Base-by-base conservation (phyloP, 2,329 filamentous ascomycete genomes). In the Paecilomyces niveus region DNA sequence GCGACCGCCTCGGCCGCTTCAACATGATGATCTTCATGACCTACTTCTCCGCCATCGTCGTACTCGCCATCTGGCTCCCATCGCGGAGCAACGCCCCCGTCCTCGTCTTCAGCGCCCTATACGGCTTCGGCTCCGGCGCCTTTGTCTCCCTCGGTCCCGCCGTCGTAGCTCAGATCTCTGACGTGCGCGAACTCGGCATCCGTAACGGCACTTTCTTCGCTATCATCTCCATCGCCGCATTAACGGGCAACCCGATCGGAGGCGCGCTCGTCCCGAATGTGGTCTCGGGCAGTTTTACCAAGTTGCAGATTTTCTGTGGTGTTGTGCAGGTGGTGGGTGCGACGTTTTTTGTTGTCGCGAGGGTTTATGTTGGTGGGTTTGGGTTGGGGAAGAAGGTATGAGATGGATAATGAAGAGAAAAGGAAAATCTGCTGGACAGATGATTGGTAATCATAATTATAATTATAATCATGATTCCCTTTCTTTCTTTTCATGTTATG, bases 121-220 rank as follows among this genome's bases (percentile, higher is more conserved):
- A 87, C 63, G 88, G 87, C 11, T 89, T 90, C 67, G 80, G 81
- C 7, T 86, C 83, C 0, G 88, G 88, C 10, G 83, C 83, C 4
- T 87, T 85, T 65, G 81, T 88, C 50, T 81, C 82, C 1, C 73
- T 90, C 35, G 77, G 78, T 0, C 85, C 88, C 0, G 80, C 86
- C 0, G 74, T 88, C n/a, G 77, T 91, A 26, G 86, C 86, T 3
- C 86, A 90, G 65, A 87, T 90, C 60, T 85, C 83, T 1, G 85
- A 88, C 50, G 81, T 89, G 35, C 78, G 82, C 49, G 80, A 89
- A 69, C 85, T 90, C 52, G 89, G 88, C 21, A 81, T 85, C 1
- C 78, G 88, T 2, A 84, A 80, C 2, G 89, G 89, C 0, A 79
- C 81, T 0, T 76, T 84, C n/a, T 88, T 87, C 67, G 81, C 83